Base-by-base conservation (phyloP, 371 early-diverging fungal species). In the Cokeromyces recurvatus region DNA sequence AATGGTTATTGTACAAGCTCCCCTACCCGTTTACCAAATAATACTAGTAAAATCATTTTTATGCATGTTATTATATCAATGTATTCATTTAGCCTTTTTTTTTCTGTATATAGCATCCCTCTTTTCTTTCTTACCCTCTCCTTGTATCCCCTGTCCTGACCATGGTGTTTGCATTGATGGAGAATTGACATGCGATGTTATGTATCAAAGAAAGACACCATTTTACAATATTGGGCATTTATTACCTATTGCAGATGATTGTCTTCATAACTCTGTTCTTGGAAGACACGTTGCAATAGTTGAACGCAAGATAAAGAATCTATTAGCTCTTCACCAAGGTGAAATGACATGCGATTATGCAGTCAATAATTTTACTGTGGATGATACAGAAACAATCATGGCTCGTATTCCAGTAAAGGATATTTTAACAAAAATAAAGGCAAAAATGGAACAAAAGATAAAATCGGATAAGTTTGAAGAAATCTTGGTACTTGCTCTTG, bases 121-220 rank as follows among this genome's bases (percentile, higher is more conserved):
- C 1, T 36, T 43, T 2, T 59, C 54, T 10, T 12, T 44, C 3
- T 24, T 48, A 12, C 59, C 56, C 15, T 45, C 42, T 1, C 20
- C 48, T 4, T 61, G 61, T 21, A 61, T 61, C 21, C 61, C 61
- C 9, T 61, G 61, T 29, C 61, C 61, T 22, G 41, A 37, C 4
- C 47, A 55, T 32, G 61, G 56, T 36, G 32, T 41, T 2, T 61
- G 61, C 19, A 32, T 19, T n/a, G 24, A 36, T 11, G 56, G 56
- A 0, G 51, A 51, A 24, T 16, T 60, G 31, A 31, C 10, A 15
- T 60, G 60, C 22, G 55, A 51, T 25, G 11, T 44, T 7, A 17
- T 60, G 11, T 60, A 55, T 19, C 40, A 55, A 25, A 21, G 48
- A 43, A 50, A 47, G 20, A 42, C 37, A 25, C 48, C 55, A 2